phyloP scores from a whole-genome alignment of 2,329 filamentous ascomycete species.

The Grosmannia clavigera region DNA sequence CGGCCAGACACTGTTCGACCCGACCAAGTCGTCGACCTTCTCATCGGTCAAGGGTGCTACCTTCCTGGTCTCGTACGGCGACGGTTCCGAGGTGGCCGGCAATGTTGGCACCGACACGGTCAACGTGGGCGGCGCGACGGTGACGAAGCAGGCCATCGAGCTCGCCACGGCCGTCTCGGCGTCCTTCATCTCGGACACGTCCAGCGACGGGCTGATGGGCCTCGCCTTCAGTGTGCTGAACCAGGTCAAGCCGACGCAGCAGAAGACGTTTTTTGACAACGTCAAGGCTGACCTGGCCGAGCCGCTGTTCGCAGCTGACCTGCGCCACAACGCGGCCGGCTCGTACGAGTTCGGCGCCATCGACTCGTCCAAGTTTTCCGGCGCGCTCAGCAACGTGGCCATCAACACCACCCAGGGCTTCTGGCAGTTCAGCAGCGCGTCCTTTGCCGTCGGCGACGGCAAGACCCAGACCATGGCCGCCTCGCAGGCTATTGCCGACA shows the following conservation, averaged over 20 bases:
- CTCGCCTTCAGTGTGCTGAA: constrained; percentile 55
- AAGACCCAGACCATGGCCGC: constrained; percentile 22
- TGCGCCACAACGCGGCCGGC: constrained; percentile 47
- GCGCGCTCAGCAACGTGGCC: constrained; percentile 47
- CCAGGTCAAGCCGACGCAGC: constrained; percentile 46
- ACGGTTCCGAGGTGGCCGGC: constrained; percentile 50
- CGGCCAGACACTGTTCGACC: constrained; percentile 35
- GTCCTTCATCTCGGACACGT: constrained; percentile 45
- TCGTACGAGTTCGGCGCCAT: constrained; percentile 65
- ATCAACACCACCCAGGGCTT: constrained; percentile 52
- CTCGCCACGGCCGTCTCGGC: constrained; percentile 46
- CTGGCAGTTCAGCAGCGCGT: constrained; percentile 52
- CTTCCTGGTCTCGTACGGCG: constrained; percentile 58
- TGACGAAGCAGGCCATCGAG: constrained; percentile 52
- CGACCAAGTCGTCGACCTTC: constrained; percentile 23
- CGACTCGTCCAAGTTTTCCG: constrained; percentile 49
- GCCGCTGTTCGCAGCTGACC: constrained; percentile 59
- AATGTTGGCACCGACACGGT: constrained; percentile 57
- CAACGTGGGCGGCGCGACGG: constrained; percentile 51
- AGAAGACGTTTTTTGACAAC: constrained; percentile 65
- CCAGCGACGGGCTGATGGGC: constrained; percentile 57
- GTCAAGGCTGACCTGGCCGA: constrained; percentile 45
- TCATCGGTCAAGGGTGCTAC: constrained; percentile 27
- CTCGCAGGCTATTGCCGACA: constrained; percentile 40
- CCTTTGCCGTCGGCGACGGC: constrained; percentile 40